Evolutionary conservation across 2,329 filamentous ascomycete genomes (phyloP).

Genomic region (Colletotrichum godetiae): DNA sequence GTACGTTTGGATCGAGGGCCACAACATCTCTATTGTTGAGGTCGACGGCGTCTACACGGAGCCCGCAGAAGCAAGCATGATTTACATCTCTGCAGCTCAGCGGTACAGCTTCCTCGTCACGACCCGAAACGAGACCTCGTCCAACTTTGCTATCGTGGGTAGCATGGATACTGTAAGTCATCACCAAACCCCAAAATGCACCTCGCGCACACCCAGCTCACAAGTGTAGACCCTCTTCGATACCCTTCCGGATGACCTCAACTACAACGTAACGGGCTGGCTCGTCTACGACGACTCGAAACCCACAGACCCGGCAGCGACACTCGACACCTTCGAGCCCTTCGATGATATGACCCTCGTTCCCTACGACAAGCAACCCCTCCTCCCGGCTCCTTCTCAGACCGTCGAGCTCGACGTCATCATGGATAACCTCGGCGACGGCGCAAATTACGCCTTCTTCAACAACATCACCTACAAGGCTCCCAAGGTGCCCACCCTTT

Average conservation of each 20-base stretch:
- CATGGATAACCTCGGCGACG: slow-evolving; percentile 71
- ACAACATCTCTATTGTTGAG: slow-evolving; percentile 77
- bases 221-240: slow-evolving; percentile 71
- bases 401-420: slow-evolving; percentile 71
- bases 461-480: slow-evolving; percentile 81
- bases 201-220: slow-evolving; percentile 38
- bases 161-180: slow-evolving; percentile 74
- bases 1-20: slow-evolving; percentile 75
- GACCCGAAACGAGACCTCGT: slow-evolving; percentile 68
- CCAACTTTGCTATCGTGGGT: slow-evolving; percentile 75
- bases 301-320: slow-evolving; percentile 59
- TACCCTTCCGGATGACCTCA: slow-evolving; percentile 71
- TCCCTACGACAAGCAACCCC: slow-evolving; percentile 72
- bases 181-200: background rate
- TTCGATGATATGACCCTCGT: slow-evolving; percentile 81
- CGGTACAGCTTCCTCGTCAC: slow-evolving; percentile 72
- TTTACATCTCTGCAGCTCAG: slow-evolving; percentile 77
- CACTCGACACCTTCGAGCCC: slow-evolving; percentile 71
- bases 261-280: slow-evolving; percentile 77
- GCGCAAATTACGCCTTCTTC: slow-evolving; percentile 72
- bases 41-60: slow-evolving; percentile 79
- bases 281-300: slow-evolving; percentile 65
- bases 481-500: slow-evolving; percentile 84
- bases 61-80: slow-evolving; percentile 66
- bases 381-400: slow-evolving; percentile 72